Evolutionary conservation across 2,329 filamentous ascomycete genomes (phyloP).

Genomic region (Penicillium palitans): DNA sequence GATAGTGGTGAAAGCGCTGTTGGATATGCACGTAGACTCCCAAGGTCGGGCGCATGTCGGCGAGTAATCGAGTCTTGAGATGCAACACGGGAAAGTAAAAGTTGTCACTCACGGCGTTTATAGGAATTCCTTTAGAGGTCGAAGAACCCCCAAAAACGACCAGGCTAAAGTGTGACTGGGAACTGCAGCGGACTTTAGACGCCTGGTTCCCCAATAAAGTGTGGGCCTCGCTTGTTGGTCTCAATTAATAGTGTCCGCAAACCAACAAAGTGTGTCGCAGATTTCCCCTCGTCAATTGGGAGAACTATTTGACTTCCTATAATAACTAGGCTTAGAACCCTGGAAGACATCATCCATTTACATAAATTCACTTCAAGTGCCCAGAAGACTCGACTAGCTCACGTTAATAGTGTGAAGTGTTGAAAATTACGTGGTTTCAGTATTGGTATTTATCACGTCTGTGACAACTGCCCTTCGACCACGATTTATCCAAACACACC

Average conservation of each 20-base stretch:
- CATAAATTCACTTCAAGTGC: not conserved
- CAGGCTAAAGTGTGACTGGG: not conserved
- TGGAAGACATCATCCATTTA: not conserved
- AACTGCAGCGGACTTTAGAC: not conserved
- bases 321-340: not conserved
- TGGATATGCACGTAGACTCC: not conserved
- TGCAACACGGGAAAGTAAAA: not conserved
- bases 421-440: not conserved
- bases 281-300: not conserved
- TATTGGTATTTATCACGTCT: not conserved
- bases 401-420: not conserved
- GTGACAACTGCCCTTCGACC: not conserved
- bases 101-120: not conserved
- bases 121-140: not conserved
- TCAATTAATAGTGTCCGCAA: not conserved
- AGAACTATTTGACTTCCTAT: not conserved
- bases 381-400: not conserved
- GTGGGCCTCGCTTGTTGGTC: conserved; percentile 3
- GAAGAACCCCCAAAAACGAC: not conserved
- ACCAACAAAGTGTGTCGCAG: not conserved
- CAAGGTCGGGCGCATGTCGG: not conserved
- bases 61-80: not conserved
- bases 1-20: not conserved
- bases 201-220: not conserved
- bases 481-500: not conserved